Percentiles rank a stretch among this genome's conserved stretches.
Conservation (phyloP, 257 asterid species). For the Solanum chiquidenum region DNA sequence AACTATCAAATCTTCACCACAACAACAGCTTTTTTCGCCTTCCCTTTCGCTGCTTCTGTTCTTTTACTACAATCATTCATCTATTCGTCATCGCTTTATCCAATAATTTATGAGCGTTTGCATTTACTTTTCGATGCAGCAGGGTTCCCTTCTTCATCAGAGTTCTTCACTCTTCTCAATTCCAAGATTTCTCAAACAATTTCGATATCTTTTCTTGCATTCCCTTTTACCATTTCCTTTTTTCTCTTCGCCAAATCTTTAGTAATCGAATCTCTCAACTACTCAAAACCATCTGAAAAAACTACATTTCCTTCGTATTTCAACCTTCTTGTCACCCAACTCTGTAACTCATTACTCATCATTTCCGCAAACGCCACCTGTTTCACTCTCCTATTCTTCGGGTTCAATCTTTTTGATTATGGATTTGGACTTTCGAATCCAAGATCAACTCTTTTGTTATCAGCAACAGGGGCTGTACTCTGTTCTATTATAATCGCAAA, state of each 20-base stretch:
- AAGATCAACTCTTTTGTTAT: conserved; percentile 9
- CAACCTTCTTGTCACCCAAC: conserved; percentile 30
- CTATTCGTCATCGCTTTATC: conserved; percentile 31
- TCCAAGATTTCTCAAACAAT: conserved; percentile 69
- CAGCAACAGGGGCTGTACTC: conserved; percentile 29
- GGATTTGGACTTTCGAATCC: conserved; percentile 21
- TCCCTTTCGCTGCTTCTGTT: conserved; percentile 54
- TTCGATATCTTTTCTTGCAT: conserved; percentile 26
- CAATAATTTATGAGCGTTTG: conserved; percentile 34
- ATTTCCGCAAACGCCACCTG: conserved; percentile 46
- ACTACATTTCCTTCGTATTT: not conserved
- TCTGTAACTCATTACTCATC: conserved; percentile 34
- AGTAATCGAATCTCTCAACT: conserved; percentile 19
- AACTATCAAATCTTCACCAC: conserved; percentile 54
- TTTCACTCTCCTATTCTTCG: conserved; percentile 25
- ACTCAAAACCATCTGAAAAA: not conserved
- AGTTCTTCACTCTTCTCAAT: conserved; percentile 40
- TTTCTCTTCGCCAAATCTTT: conserved; percentile 59
- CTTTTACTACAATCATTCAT: conserved; percentile 45
- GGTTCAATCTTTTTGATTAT: conserved; percentile 24
- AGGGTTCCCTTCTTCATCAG: conserved; percentile 59
- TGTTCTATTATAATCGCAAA: conserved; percentile 46
- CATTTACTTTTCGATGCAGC: conserved; percentile 48
- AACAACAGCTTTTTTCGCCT: conserved; percentile 38
- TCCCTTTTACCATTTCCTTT: conserved; percentile 58